Base-by-base conservation (phyloP, 805 yeast species). In the Scheffersomyces coipomensis region DNA sequence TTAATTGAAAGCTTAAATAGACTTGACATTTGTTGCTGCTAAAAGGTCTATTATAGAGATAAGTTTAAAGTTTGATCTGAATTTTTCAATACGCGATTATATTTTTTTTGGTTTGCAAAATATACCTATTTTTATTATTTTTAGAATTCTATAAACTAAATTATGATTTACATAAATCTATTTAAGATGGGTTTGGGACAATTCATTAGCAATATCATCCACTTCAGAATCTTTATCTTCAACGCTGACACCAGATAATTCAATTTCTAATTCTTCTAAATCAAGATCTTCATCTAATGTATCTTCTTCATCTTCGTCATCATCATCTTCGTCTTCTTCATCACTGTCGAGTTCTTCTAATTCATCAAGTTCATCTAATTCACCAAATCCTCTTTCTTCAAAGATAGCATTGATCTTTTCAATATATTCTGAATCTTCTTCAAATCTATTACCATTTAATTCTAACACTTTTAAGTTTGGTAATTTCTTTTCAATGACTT, bases 361-460 rank as follows among this genome's bases (percentile, higher is more conserved):
- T 52, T 93, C 99, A 52, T 91, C 98, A 35, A 93, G 73, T 58
- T 93, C 99, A 53, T 91, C 96, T 24, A 93, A 68, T 59, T 85
- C 91, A 45, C 95, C 96, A 41, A 68, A 63, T 0, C 90, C 93
- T 55, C 88, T 79, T 29, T 72, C 76, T 40, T 78, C 86, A 50
- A 91, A 88, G 13, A 81, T 60, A 16, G 70, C 78, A 34, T 62
- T 72, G 47, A 91, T 78, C 37, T 67, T 62, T 39, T 79, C 85
- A 40, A 93, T 62, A 16, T 75, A 68, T 43, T 80, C 85, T 30
- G 87, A 80, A 48, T 91, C 98, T 61, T 93, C 98, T 36, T 87
- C 87, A 53, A 93, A 85, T 58, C 87, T 73, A 67, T 93, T 93
- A 58, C 99, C 99, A 57, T 93, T 91, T 48, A 93, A 75, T 70